Conservation (phyloP, 345 rosid species). For the Orychophragmus violaceus region DNA sequence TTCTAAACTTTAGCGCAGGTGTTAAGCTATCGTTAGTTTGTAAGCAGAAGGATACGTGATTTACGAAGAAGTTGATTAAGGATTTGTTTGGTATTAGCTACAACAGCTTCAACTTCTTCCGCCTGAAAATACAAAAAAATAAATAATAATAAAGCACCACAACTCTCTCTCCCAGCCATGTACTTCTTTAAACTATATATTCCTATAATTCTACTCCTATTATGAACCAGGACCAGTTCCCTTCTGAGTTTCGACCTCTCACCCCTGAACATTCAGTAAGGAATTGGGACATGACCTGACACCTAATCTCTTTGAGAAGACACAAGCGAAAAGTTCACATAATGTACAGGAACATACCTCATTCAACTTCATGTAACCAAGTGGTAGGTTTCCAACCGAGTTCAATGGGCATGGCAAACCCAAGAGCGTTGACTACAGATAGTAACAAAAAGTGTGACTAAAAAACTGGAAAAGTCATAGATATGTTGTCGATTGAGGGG, state of each 20-base stretch:
- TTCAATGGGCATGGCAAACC: slow-evolving; percentile 91
- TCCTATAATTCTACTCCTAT: neutral
- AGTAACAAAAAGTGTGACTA: slow-evolving; percentile 18
- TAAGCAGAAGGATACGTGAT: slow-evolving; percentile 63
- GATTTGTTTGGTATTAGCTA: slow-evolving; percentile 93
- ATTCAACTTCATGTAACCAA: slow-evolving; percentile 62
- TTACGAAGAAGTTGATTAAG: slow-evolving; percentile 81
- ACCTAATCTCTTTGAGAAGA: slow-evolving; percentile 6
- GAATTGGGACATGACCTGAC: slow-evolving; percentile 2
- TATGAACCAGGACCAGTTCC: neutral
- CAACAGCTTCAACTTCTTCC: slow-evolving; percentile 87
- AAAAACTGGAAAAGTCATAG: neutral
- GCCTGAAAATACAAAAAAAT: slow-evolving; percentile 41
- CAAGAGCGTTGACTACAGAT: slow-evolving; percentile 72
- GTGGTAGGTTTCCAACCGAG: slow-evolving; percentile 91
- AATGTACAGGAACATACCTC: slow-evolving; percentile 72
- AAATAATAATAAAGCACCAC: neutral
- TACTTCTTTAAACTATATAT: neutral
- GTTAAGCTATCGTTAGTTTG: neutral
- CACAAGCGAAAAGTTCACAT: neutral
- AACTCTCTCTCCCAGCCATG: slow-evolving; percentile 10
- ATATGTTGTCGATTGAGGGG: neutral
- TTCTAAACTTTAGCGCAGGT: neutral
- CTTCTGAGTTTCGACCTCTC: neutral
- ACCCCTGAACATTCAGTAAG: neutral